phyloP scores from a whole-genome alignment of 2,329 filamentous ascomycete species.

The Calonectria crousiana region DNA sequence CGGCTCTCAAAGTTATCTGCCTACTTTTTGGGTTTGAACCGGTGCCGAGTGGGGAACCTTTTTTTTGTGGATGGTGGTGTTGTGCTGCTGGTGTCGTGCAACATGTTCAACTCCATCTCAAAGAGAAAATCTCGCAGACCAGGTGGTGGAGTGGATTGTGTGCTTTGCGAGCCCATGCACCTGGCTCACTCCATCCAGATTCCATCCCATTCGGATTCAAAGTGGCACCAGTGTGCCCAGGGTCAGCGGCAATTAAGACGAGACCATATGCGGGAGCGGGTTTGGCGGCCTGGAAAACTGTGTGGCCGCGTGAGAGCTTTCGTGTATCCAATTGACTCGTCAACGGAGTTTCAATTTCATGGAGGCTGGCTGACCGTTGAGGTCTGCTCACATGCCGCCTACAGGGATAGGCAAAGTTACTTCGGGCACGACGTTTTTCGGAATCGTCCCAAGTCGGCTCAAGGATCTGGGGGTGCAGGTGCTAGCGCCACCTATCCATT shows the following conservation, averaged over 20 bases:
- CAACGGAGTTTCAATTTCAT: constrained; percentile 26
- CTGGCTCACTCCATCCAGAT: constrained; percentile 27
- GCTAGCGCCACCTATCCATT: constrained; percentile 20
- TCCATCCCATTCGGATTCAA: constrained; percentile 32
- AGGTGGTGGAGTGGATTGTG: constrained; percentile 34
- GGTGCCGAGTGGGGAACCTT: constrained; percentile 23
- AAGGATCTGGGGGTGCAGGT: constrained; percentile 19
- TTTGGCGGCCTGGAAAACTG: constrained; percentile 25
- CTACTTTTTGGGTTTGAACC: constrained; percentile 32
- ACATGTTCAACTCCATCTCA: constrained; percentile 15
- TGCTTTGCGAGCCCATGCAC: constrained; percentile 24
- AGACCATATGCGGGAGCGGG: constrained; percentile 27
- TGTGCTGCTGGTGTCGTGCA: constrained; percentile 21
- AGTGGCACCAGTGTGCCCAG: constrained; percentile 34
- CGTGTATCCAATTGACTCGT: constrained; percentile 30
- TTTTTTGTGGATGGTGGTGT: constrained; percentile 28
- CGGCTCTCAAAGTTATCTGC: constrained; percentile 31
- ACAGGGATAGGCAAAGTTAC: constrained; percentile 25
- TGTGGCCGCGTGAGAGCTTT: constrained; percentile 21
- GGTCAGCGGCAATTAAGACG: constrained; percentile 36
- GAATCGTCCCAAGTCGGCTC: constrained; percentile 19
- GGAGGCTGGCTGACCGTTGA: constrained; percentile 25
- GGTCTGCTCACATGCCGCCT: constrained; percentile 9
- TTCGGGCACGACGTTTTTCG: constrained; percentile 23
- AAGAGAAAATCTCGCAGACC: constrained; percentile 32